Conservation (phyloP, 345 rosid species). For the Nasturtium officinale region DNA sequence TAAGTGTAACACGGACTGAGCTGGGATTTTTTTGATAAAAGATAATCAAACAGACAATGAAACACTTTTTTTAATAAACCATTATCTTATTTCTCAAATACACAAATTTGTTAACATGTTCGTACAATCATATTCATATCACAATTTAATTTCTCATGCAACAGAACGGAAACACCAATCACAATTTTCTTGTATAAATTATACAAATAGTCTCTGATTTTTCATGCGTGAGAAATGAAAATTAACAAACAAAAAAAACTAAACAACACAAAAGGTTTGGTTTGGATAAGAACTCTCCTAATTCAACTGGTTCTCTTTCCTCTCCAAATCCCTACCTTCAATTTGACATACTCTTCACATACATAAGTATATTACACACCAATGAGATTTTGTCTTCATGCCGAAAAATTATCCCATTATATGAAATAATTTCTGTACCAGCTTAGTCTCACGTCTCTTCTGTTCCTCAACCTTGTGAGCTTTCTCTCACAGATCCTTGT, state of each 20-base stretch:
- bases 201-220: background rate
- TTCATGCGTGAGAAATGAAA: conserved; percentile 3
- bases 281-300: conserved; percentile 30
- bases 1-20: no score
- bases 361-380: background rate
- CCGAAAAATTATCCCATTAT: background rate
- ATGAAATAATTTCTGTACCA: conserved; percentile 14
- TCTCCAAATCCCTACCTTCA: conserved; percentile 22
- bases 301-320: conserved; percentile 16
- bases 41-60: no score
- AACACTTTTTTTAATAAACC: no score
- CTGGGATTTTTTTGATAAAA: no score
- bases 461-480: conserved; percentile 21
- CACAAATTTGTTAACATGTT: no score
- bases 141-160: background rate
- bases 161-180: background rate
- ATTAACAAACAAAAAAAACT: background rate
- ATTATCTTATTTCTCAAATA: background rate
- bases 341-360: conserved; percentile 15
- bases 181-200: background rate
- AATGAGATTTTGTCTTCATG: conserved; percentile 21
- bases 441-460: background rate
- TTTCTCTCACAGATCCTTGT: conserved; percentile 1
- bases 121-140: background rate
- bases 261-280: conserved; percentile 5